Evolutionary conservation across 352 stramenopile species (phyloP).

Genomic region (Phytophthora chlamydospora): DNA sequence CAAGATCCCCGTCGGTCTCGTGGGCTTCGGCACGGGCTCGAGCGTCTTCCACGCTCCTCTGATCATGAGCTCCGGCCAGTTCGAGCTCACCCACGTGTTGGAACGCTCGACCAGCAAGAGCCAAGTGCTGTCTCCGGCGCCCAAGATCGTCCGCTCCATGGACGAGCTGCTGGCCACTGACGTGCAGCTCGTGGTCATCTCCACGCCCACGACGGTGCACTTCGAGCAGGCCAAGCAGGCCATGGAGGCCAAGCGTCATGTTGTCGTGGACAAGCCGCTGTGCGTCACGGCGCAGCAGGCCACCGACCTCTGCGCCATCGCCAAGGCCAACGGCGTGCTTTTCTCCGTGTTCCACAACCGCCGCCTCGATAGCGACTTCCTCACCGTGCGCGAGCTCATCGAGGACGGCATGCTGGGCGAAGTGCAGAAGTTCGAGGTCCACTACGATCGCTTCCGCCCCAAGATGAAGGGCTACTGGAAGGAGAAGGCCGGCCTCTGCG

Average conservation of each 20-base stretch:
- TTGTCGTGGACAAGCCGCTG: slow-evolving; percentile 81
- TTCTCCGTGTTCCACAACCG: slow-evolving; percentile 85
- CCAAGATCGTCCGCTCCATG: slow-evolving; percentile 75
- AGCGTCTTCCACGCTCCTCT: slow-evolving; percentile 80
- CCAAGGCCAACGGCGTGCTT: slow-evolving; percentile 56
- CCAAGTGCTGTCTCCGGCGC: slow-evolving; percentile 43
- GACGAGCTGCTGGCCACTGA: slow-evolving; percentile 63
- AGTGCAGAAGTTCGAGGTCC: slow-evolving; percentile 59
- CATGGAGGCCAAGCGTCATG: slow-evolving; percentile 74
- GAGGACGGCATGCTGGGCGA: slow-evolving; percentile 56
- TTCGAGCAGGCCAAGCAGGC: slow-evolving; percentile 77
- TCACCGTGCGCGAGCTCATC: slow-evolving; percentile 60
- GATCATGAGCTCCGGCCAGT: slow-evolving; percentile 61
- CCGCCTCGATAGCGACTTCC: slow-evolving; percentile 79
- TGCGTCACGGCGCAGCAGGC: slow-evolving; percentile 62
- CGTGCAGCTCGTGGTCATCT: slow-evolving; percentile 76
- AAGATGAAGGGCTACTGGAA: slow-evolving; percentile 84
- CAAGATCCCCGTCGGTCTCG: slow-evolving; percentile 64
- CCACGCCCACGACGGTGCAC: slow-evolving; percentile 74
- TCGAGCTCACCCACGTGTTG: slow-evolving; percentile 78
- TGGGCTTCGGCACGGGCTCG: slow-evolving; percentile 74
- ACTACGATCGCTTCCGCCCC: slow-evolving; percentile 76
- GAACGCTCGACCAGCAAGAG: slow-evolving; percentile 78
- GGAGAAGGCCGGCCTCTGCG: slow-evolving; percentile 59
- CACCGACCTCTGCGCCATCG: slow-evolving; percentile 52